Percentiles rank a stretch among this genome's conserved stretches.
Conservation (phyloP, 495 filamentous ascomycete species). For the Hypoxylon trugodes region DNA sequence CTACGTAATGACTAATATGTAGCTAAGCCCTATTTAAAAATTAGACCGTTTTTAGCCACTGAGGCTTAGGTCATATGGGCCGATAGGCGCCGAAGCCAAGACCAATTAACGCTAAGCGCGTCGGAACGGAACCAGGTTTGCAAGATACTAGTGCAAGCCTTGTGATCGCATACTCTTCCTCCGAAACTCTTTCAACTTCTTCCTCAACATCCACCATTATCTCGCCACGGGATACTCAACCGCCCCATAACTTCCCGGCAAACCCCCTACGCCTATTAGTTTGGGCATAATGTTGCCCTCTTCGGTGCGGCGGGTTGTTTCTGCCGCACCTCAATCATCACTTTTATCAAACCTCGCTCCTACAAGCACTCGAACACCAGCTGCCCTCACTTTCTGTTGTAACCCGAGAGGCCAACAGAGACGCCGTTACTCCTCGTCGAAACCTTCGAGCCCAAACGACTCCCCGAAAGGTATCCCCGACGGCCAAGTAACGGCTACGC, state of each 20-base stretch:
- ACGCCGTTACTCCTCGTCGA: conserved; percentile 63
- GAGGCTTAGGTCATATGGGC: neutral
- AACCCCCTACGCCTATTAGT: conserved; percentile 22
- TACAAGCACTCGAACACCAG: conserved; percentile 46
- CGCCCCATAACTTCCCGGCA: conserved; percentile 8
- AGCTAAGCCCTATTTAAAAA: no score
- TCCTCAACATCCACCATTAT: conserved; percentile 22
- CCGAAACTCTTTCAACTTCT: conserved; percentile 21
- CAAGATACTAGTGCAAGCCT: neutral
- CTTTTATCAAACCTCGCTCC: conserved; percentile 50
- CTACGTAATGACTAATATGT: no score
- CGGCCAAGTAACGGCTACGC: conserved; percentile 51
- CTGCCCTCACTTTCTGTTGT: conserved; percentile 49
- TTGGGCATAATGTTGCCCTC: conserved; percentile 59
- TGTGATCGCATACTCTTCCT: conserved; percentile 28
- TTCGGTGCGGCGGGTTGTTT: conserved; percentile 58
- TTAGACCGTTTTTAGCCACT: conserved; percentile 19
- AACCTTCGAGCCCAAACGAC: conserved; percentile 63
- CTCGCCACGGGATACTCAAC: conserved; percentile 20
- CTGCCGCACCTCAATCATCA: conserved; percentile 53
- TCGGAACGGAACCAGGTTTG: conserved; percentile 28
- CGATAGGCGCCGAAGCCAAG: conserved; percentile 9
- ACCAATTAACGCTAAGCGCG: conserved; percentile 13
- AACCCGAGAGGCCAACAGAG: conserved; percentile 52
- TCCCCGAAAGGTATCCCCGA: conserved; percentile 57